phyloP scores from a whole-genome alignment of 2,329 filamentous ascomycete species.

The Phialemonium atrogriseum region DNA sequence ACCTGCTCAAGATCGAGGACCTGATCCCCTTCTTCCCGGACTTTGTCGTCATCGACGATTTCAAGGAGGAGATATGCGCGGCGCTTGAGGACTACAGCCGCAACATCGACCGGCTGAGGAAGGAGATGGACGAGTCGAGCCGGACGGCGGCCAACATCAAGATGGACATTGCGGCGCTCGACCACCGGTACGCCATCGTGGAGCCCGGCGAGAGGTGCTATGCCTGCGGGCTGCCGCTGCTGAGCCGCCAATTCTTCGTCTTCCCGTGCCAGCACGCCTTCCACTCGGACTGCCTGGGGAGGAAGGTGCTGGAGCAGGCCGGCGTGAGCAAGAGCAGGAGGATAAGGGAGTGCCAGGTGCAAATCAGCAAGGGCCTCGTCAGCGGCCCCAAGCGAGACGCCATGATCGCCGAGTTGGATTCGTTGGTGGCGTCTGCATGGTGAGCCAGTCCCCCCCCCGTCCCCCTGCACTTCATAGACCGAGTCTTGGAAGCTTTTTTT shows the following conservation, averaged over 20 bases:
- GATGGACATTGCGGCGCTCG: slow-evolving; percentile 75
- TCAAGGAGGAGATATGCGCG: slow-evolving; percentile 94
- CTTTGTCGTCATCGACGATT: slow-evolving; percentile 97
- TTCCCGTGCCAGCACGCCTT: slow-evolving; percentile 98
- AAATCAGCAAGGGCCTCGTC: slow-evolving; percentile 69
- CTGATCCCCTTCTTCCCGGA: slow-evolving; percentile 97
- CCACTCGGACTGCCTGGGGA: slow-evolving; percentile 87
- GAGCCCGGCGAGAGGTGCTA: slow-evolving; percentile 94
- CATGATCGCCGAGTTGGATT: slow-evolving; percentile 82
- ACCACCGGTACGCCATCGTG: slow-evolving; percentile 89
- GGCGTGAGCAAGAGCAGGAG: slow-evolving; percentile 67
- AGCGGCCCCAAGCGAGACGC: slow-evolving; percentile 66
- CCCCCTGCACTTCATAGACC: too few relatives aligned
- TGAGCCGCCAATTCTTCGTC: slow-evolving; percentile 92
- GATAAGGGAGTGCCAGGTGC: slow-evolving; percentile 77
- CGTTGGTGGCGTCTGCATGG: slow-evolving; percentile 85
- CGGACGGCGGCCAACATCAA: slow-evolving; percentile 87
- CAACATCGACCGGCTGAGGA: slow-evolving; percentile 79
- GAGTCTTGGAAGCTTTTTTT: too few relatives aligned
- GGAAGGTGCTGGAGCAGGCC: slow-evolving; percentile 74
- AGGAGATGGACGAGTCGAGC: slow-evolving; percentile 93
- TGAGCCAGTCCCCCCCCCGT: too few relatives aligned
- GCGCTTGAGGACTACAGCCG: slow-evolving; percentile 90
- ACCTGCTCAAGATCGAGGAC: slow-evolving; percentile 89
- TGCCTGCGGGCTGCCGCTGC: slow-evolving; percentile 73